Conservation (phyloP, 23 red algal species). For the Cyanidioschyzon merolae region DNA sequence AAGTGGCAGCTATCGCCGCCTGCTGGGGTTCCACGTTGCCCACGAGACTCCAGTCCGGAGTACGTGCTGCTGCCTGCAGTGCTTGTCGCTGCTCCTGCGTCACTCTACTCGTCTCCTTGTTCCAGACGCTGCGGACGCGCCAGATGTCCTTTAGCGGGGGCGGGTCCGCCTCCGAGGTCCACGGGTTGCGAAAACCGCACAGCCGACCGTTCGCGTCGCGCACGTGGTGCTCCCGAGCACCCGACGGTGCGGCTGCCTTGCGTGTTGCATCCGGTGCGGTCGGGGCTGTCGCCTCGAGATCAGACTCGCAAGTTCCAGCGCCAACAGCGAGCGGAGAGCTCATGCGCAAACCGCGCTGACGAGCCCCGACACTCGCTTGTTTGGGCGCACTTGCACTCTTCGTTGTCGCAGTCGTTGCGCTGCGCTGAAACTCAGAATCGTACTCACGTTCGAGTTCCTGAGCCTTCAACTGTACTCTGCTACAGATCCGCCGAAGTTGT, state of each 20-base stretch:
- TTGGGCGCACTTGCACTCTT: too few relatives aligned
- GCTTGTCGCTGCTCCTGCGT: neutral
- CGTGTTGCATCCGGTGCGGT: neutral
- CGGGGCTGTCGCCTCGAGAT: neutral
- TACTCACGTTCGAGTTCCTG: too few relatives aligned
- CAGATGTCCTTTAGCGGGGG: neutral
- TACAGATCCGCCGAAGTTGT: too few relatives aligned
- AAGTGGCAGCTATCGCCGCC: neutral
- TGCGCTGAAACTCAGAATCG: too few relatives aligned
- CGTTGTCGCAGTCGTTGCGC: too few relatives aligned
- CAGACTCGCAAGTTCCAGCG: neutral
- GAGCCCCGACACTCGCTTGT: neutral
- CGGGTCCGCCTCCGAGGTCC: neutral
- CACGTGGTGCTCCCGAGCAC: slow-evolving; percentile 1
- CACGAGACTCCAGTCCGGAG: neutral
- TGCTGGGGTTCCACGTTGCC: neutral
- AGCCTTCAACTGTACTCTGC: too few relatives aligned
- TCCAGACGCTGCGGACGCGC: neutral
- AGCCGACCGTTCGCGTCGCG: neutral
- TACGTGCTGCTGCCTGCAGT: neutral
- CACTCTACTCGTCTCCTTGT: neutral
- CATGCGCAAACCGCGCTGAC: neutral
- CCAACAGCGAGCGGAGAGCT: neutral
- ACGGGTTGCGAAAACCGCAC: slow-evolving; percentile 14
- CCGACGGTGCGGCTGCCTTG: neutral